phyloP scores from a whole-genome alignment of 2,329 filamentous ascomycete species.

The Cyphellophora europaea region DNA sequence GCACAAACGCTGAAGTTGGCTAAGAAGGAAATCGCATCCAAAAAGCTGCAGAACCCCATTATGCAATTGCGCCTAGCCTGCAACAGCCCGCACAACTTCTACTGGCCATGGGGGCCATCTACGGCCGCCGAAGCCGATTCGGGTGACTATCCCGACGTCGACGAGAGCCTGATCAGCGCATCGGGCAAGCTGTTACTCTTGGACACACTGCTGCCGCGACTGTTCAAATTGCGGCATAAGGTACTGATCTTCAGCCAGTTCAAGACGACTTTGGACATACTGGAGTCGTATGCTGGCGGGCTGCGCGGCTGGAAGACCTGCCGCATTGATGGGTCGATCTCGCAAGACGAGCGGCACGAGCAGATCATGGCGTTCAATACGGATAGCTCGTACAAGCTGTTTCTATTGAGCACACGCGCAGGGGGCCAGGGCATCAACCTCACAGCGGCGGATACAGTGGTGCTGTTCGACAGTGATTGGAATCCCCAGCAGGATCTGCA shows the following conservation, averaged over 20 bases:
- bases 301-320: constrained; percentile 73
- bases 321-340: constrained; percentile 81
- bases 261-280: constrained; percentile 82
- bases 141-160: constrained; percentile 48
- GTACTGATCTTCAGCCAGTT: constrained; percentile 96
- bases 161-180: constrained; percentile 73
- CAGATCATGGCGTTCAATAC: constrained; percentile 68
- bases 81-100: constrained; percentile 94
- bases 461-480: constrained; percentile 85
- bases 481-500: constrained; percentile 97
- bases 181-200: constrained; percentile 95
- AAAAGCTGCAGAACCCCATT: constrained; percentile 86
- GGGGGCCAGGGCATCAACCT: constrained; percentile 95
- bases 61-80: constrained; percentile 88
- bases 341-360: constrained; percentile 59
- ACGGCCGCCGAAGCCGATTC: constrained; percentile 45
- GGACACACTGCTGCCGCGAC: constrained; percentile 68
- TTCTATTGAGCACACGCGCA: constrained; percentile 80
- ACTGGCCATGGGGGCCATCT: constrained; percentile 65
- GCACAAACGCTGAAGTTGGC: constrained; percentile 23
- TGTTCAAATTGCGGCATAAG: constrained; percentile 72
- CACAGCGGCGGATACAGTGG: constrained; percentile 81
- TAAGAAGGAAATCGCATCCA: constrained; percentile 77
- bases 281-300: constrained; percentile 75
- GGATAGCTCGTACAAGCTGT: constrained; percentile 59